Conservation (phyloP, 306 rosid species). For the Trifolium repens region DNA sequence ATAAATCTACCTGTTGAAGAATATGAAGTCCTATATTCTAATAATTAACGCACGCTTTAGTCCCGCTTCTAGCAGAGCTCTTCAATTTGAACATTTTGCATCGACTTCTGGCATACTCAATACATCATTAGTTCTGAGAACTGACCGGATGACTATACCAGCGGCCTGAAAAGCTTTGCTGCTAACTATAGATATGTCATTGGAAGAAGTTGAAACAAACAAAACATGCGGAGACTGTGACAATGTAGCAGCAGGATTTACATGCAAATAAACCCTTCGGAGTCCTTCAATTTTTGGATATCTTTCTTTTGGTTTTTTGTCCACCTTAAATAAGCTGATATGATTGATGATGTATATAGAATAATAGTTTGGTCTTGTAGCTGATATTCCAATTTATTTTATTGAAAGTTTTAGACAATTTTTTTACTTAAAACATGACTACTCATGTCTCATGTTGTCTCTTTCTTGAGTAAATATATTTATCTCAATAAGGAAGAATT, state of each 20-base stretch:
- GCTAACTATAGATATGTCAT: slow-evolving; percentile 54
- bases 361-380: too few relatives aligned
- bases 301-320: too few relatives aligned
- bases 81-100: slow-evolving; percentile 69
- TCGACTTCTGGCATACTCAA: slow-evolving; percentile 43
- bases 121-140: slow-evolving; percentile 66
- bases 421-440: too few relatives aligned
- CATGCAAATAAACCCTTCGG: slow-evolving; percentile 84
- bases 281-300: slow-evolving; percentile 50
- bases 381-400: too few relatives aligned
- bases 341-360: too few relatives aligned
- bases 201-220: slow-evolving; percentile 71
- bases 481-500: too few relatives aligned
- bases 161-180: slow-evolving; percentile 68
- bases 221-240: slow-evolving; percentile 67
- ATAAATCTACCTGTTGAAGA: slow-evolving; percentile 84
- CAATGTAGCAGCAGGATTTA: slow-evolving; percentile 63
- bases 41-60: slow-evolving; percentile 85
- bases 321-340: too few relatives aligned
- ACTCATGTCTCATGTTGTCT: too few relatives aligned
- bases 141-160: slow-evolving; percentile 80
- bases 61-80: slow-evolving; percentile 83
- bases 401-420: too few relatives aligned
- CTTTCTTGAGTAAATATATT: too few relatives aligned
- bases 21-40: slow-evolving; percentile 87